Evolutionary conservation across 1,284 basidiomycete species (phyloP).

Genomic region (Trichosporon sp.): DNA sequence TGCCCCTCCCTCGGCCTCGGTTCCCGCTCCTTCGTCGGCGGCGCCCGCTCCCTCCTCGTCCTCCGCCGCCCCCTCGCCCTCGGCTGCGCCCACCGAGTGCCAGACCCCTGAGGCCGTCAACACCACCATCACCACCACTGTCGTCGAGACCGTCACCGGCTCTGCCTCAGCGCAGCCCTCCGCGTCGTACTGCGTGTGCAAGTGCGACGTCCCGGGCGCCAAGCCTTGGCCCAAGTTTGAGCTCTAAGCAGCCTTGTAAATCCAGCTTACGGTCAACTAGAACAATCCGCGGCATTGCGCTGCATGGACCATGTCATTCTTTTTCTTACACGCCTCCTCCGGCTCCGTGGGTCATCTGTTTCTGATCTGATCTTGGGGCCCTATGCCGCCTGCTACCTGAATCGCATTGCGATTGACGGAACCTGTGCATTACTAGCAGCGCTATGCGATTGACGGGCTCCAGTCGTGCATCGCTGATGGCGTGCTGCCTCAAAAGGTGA

Average conservation of each 20-base stretch:
- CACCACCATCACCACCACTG: background rate
- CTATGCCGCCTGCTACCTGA: too few relatives aligned
- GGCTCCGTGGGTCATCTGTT: too few relatives aligned
- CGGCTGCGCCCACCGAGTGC: background rate
- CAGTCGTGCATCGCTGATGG: too few relatives aligned
- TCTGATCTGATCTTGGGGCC: background rate
- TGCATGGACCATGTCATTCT: background rate
- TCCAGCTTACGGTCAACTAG: background rate
- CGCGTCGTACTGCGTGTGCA: constrained; percentile 6
- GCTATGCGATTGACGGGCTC: too few relatives aligned
- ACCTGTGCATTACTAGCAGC: background rate
- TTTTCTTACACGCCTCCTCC: too few relatives aligned
- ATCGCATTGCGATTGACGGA: too few relatives aligned
- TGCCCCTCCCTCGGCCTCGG: background rate
- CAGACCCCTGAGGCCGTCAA: background rate
- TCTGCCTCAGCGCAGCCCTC: background rate
- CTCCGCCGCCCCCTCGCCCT: background rate
- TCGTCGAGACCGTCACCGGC: constrained; percentile 6
- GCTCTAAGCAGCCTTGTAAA: background rate
- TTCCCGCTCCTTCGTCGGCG: background rate
- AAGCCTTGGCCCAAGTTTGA: constrained; percentile 15
- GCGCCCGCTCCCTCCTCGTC: background rate
- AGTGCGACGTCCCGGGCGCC: constrained; percentile 7
- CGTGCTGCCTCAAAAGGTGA: background rate
- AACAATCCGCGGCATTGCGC: background rate